Evolutionary conservation across 495 filamentous ascomycete genomes (phyloP), one percentile per base, ranked within the genome.

Genomic region (Poronia punctata): DNA sequence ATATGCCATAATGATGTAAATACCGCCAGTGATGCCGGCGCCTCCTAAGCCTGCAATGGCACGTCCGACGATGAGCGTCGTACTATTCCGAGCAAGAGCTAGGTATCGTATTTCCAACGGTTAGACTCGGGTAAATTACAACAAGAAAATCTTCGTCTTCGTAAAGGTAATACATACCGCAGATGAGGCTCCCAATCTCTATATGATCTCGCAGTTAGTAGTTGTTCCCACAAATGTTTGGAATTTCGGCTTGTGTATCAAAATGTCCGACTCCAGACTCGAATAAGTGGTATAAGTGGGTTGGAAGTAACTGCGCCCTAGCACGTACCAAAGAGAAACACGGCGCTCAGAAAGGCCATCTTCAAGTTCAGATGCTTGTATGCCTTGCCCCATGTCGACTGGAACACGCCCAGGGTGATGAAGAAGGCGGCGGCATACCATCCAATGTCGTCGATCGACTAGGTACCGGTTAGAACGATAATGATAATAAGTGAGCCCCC

Each of bases 151-250:
- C 8, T 7, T 74, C 18, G 23, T 62, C 62, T 9, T 49, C 43
- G 7, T 62, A 67, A 32, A 48, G 66, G 0, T 67, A 71, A 4
- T 70, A 67, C 12, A 56, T 63, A 34, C 61, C 72, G 25, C 71
- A 74, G 18, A 75, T 43, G 3, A 67, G 54, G 17, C 67, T 72
- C 0, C 72, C 72, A n/a, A 68, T 28, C 42, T 70, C 63, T 40
- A 68, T 20, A 43, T 35, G 40, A 43, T 43, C 35, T 29, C 34
- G 40, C 7, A 32, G 40, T 29, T 34, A 43, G 20, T 43, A 43
- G 21, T 43, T 43, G 40, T 43, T 34, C 9, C 20, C 40, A 29
- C 35, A 34, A n/a, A n/a, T n/a, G n/a, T n/a, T n/a, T n/a, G n/a
- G n/a, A n/a, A n/a, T n/a, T n/a, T n/a, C n/a, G n/a, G n/a, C n/a